These are phyloP conservation scores for Chlorella vulgaris DNA, from an alignment of 139 green algal species.

Conservation along the genomic window DNA sequence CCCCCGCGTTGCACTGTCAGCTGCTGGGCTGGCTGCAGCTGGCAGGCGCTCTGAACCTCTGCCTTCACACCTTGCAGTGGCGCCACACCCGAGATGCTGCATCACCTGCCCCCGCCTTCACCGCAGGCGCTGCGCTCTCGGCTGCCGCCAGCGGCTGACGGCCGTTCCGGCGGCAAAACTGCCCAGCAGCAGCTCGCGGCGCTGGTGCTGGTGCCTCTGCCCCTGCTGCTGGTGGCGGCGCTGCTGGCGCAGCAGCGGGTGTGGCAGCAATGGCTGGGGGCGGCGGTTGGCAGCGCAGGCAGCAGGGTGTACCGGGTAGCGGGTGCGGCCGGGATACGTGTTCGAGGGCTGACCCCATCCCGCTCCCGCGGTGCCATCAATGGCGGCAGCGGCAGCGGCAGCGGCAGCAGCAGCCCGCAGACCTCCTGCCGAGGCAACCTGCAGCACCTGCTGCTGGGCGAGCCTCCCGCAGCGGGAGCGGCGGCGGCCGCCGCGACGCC, in stretches of 20 bases:
- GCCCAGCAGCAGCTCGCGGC: slow-evolving; percentile 20
- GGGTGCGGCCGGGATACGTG: background rate
- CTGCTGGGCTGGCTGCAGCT: no score
- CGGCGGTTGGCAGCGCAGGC: background rate
- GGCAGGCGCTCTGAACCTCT: background rate
- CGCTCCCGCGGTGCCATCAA: background rate
- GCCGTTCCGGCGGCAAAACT: background rate
- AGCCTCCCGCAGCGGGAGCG: background rate
- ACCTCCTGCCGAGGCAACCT: background rate
- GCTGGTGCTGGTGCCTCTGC: background rate
- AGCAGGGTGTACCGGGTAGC: background rate
- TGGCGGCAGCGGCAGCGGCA: background rate
- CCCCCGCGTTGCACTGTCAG: no score
- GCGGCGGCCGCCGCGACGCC: background rate
- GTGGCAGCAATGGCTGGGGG: background rate
- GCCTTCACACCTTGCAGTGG: background rate
- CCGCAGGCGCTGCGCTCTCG: slow-evolving; percentile 11
- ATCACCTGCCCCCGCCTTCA: background rate
- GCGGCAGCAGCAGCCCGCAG: background rate
- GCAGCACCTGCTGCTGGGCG: background rate
- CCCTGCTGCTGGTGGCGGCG: slow-evolving; percentile 2
- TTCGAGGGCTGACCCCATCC: background rate
- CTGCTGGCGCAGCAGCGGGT: background rate
- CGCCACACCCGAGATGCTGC: background rate
- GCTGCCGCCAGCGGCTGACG: slow-evolving; percentile 12